Percentiles rank a stretch among this genome's conserved stretches.
phyloP scores from a whole-genome alignment of 2,329 filamentous ascomycete genomes.

The Aspergillus carbonarius region DNA sequence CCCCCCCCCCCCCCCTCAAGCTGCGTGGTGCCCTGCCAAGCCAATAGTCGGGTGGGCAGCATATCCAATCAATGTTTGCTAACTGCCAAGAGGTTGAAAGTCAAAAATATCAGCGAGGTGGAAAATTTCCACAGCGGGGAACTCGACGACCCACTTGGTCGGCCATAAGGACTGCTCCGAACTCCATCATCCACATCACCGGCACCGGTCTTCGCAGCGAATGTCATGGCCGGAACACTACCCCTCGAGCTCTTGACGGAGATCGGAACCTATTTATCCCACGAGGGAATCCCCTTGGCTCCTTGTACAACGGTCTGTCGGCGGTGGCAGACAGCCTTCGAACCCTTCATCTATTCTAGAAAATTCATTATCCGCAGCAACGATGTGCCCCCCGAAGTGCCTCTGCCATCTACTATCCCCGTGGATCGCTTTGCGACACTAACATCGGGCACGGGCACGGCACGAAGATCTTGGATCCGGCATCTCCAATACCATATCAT shows the following conservation, averaged over 20 bases:
- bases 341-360: background rate
- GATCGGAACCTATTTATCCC: background rate
- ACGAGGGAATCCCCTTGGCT: background rate
- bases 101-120: too few species aligned
- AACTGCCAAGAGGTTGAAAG: too few species aligned
- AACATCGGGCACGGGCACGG: slow-evolving; percentile 2
- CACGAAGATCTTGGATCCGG: slow-evolving; percentile 7
- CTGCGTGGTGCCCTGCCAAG: too few species aligned
- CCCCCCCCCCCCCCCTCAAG: too few species aligned
- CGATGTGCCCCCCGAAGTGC: too few species aligned
- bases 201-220: too few species aligned
- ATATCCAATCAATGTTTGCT: too few species aligned
- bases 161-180: too few species aligned
- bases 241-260: background rate
- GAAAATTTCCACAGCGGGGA: too few species aligned
- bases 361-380: background rate
- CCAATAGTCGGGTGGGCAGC: too few species aligned
- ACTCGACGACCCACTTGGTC: too few species aligned
- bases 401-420: background rate
- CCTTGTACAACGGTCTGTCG: background rate
- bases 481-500: slow-evolving; percentile 10
- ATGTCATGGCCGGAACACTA: background rate
- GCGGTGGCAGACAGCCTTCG: slow-evolving; percentile 1
- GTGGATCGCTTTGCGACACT: background rate
- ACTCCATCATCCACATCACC: too few species aligned